Evolutionary conservation across 805 yeast species (phyloP), one percentile per base, ranked within the genome.

Genomic region (Metschnikowia vanudenii): DNA sequence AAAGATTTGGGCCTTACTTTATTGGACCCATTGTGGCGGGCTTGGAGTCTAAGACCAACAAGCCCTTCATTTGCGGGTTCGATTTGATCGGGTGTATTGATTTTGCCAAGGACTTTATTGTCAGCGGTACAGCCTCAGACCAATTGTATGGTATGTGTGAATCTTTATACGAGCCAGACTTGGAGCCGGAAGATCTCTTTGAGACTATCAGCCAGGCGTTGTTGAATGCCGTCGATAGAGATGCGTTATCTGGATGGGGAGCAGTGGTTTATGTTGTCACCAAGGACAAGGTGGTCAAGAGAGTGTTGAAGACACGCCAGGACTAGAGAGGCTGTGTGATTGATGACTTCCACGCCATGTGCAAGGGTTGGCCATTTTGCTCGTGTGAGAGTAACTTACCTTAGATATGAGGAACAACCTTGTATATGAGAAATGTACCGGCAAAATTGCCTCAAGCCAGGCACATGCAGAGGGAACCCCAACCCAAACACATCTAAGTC

Each of bases 91-190:
- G 99, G 12, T 89, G 97, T 72, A 90, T 94, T 57, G 98, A 94
- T 66, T 87, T 79, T 60, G 96, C 97, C 43, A 80, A 88, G 58
- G 99, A 94, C 69, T 94, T 94, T 64, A 88, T 88, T 28, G 99
- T 94, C 14, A 76, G 90, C 52, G 99, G 99, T 49, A 94, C 99
- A 1, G 97, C 97, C 5, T 70, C 89, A n/a, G 96, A 92, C 63
- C 99, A 94, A 73, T 75, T 94, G 47, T 94, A 85, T 63, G 99
- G 99, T 67, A 92, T 94, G 97, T 95, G 99, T 71, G 99, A 94
- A 72, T 80, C 96, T 11, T 75, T 94, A 49, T 95, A 90, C 69
- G 98, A 94, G 69, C 97, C 98, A 35, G 74, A 87, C 61, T 75
- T 95, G 57, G 97, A 82, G 65, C 90, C 98, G 5, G 98, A 94